Evolutionary conservation across 1,284 basidiomycete genomes (phyloP).

Genomic region (Leucoagaricus sp.): DNA sequence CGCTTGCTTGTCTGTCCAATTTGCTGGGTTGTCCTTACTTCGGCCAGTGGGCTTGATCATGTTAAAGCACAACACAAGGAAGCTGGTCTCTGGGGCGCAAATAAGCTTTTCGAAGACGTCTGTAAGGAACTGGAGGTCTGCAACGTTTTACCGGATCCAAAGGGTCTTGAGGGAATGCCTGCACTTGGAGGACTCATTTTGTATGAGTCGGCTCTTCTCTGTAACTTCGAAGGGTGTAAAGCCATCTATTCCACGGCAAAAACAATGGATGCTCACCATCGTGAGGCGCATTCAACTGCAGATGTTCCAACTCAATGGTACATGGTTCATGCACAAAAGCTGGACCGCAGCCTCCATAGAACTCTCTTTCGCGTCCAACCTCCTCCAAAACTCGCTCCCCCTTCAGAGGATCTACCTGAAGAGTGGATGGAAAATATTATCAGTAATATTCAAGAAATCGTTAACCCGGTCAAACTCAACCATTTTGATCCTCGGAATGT

Average conservation of each 20-base stretch:
- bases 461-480: not conserved
- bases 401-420: no score
- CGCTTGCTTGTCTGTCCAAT: not conserved
- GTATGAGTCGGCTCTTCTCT: not conserved
- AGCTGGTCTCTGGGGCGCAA: not conserved
- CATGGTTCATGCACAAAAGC: not conserved
- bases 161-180: not conserved
- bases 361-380: not conserved
- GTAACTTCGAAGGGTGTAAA: not conserved
- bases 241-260: not conserved
- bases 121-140: not conserved
- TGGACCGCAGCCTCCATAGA: not conserved
- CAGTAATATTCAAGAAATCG: not conserved
- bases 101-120: not conserved
- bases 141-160: not conserved
- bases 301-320: not conserved
- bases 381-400: not conserved
- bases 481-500: not conserved
- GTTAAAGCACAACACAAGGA: not conserved
- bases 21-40: not conserved
- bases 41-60: not conserved
- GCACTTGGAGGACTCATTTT: not conserved
- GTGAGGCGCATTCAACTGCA: not conserved
- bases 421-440: not conserved
- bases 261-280: not conserved